Conservation (phyloP, 345 rosid species). For the Acer campestre region DNA sequence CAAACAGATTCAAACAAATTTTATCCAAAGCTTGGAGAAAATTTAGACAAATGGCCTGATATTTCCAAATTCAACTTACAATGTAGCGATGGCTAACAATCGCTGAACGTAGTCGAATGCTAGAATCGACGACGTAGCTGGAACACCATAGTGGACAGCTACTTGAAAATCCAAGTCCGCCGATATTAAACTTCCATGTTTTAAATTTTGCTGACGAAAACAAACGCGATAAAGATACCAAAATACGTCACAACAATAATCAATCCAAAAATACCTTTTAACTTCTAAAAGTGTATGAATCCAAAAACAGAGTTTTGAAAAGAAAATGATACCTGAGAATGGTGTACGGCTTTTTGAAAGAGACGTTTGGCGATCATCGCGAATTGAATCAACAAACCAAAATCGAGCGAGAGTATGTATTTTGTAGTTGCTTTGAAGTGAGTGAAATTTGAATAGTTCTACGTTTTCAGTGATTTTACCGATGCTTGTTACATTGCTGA, state of each 20-base stretch:
- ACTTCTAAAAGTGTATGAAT: neutral
- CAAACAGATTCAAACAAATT: neutral
- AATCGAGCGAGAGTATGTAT: neutral
- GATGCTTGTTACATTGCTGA: constrained; percentile 20
- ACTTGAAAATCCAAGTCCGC: constrained; percentile 50
- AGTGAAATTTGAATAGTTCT: neutral
- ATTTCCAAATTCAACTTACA: constrained; percentile 39
- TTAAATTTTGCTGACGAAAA: constrained; percentile 26
- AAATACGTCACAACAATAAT: neutral
- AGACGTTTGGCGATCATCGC: constrained; percentile 48
- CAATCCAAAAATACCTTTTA: neutral
- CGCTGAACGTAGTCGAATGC: constrained; percentile 67
- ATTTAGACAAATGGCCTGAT: neutral
- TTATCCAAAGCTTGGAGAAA: neutral
- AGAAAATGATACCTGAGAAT: constrained; percentile 34
- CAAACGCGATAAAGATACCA: neutral
- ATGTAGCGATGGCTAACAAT: constrained; percentile 59
- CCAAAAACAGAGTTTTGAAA: neutral
- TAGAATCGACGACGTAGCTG: constrained; percentile 63
- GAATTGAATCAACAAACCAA: neutral
- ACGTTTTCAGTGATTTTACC: constrained; percentile 24
- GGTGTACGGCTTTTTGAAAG: constrained; percentile 37
- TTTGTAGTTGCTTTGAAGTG: neutral
- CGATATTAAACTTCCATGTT: constrained; percentile 33
- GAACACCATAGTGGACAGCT: constrained; percentile 57